Conservation (phyloP, 2,329 filamentous ascomycete genomes). For the Lasiodiplodia gonubiensis region DNA sequence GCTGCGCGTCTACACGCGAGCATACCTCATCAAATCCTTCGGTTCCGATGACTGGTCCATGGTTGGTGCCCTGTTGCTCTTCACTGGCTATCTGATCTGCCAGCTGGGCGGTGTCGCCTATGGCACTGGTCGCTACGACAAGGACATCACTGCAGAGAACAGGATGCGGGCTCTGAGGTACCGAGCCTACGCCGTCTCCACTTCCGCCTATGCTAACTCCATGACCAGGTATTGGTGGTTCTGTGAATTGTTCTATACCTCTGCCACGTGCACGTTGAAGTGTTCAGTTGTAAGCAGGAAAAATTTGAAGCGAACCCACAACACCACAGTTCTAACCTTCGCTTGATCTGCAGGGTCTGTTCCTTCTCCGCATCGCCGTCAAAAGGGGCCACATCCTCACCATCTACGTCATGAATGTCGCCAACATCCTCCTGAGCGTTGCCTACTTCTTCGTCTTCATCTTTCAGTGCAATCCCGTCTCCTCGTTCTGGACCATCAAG, state of each 20-base stretch:
- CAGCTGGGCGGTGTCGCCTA: conserved; percentile 48
- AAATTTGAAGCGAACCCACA: not conserved
- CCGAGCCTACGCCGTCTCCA: not conserved
- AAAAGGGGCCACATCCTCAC: conserved; percentile 52
- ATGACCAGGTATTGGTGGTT: conserved; percentile 57
- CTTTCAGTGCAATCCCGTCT: conserved; percentile 60
- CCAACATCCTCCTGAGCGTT: conserved; percentile 52
- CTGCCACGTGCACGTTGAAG: conserved; percentile 56
- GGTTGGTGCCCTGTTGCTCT: conserved; percentile 46
- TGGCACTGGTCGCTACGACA: conserved; percentile 47
- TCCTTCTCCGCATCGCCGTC: conserved; percentile 60
- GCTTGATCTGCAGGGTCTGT: conserved; percentile 40
- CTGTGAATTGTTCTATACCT: conserved; percentile 60
- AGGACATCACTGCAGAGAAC: conserved; percentile 40
- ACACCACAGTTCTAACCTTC: not conserved
- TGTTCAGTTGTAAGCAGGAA: conserved; percentile 52
- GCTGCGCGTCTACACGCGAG: conserved; percentile 47
- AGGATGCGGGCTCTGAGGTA: conserved; percentile 39
- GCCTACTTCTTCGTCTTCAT: conserved; percentile 59
- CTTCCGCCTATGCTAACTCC: conserved; percentile 28
- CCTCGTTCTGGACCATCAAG: conserved; percentile 57
- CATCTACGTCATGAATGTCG: conserved; percentile 53
- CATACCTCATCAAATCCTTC: conserved; percentile 45
- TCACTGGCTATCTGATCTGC: conserved; percentile 48
- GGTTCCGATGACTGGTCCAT: conserved; percentile 51